Conservation (phyloP, 1,284 basidiomycete species). For the Naganishia albida region DNA sequence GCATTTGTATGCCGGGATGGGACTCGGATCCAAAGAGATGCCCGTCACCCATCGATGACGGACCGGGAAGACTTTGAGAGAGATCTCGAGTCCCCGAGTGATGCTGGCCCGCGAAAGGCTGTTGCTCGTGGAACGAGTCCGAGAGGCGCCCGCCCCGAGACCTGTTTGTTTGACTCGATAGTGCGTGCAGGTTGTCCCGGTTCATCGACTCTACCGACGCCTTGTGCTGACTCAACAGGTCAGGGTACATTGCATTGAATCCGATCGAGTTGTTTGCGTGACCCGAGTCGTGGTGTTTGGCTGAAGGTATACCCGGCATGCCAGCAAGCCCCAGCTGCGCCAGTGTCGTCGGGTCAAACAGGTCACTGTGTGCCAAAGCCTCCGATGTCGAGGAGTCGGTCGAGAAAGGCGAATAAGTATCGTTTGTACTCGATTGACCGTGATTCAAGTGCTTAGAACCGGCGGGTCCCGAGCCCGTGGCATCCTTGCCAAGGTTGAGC, state of each 20-base stretch:
- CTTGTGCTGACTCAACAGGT: constrained; percentile 17
- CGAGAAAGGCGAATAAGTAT: constrained; percentile 48
- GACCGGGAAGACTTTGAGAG: constrained; percentile 9
- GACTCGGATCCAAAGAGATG: constrained; percentile 7
- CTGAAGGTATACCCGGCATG: constrained; percentile 52
- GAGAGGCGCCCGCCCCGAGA: constrained; percentile 7
- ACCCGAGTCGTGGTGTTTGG: constrained; percentile 3
- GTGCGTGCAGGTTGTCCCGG: constrained; percentile 5
- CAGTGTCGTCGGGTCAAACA: constrained; percentile 54
- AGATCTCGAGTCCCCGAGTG: constrained; percentile 4
- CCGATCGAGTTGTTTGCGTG: constrained; percentile 14
- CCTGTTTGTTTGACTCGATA: neutral
- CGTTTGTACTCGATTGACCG: constrained; percentile 15
- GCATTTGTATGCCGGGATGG: constrained; percentile 12
- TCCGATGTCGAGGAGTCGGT: constrained; percentile 41
- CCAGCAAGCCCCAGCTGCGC: constrained; percentile 53
- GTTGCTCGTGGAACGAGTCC: constrained; percentile 7
- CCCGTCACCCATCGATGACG: constrained; percentile 6
- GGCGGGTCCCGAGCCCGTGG: constrained; percentile 33
- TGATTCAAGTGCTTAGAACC: constrained; percentile 18
- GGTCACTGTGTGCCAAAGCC: constrained; percentile 36
- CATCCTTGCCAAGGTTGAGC: constrained; percentile 52
- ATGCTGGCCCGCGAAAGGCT: neutral
- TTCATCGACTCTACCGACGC: constrained; percentile 10
- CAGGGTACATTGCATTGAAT: constrained; percentile 27